Base-by-base conservation (phyloP, 2,329 filamentous ascomycete species). In the Scedosporium aurantiacum region DNA sequence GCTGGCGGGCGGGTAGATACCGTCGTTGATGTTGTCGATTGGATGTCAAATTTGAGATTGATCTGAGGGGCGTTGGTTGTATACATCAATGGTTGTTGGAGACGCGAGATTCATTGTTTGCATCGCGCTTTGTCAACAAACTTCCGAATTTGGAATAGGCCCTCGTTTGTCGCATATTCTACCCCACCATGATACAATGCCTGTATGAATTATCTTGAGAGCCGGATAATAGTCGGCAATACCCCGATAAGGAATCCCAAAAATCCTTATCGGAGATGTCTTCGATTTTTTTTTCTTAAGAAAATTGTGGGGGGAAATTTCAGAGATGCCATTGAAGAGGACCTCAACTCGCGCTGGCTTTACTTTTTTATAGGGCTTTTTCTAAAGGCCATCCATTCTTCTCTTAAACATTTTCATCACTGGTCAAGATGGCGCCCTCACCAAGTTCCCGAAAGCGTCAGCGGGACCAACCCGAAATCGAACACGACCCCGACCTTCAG, bases 391-490 rank as follows among this genome's bases (percentile, higher is more conserved):
- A 32, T 27, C 23, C 32, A 23, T 28, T 50, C 41, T 56, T 58
- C 18, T 55, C 14, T 14, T 14, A 37, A n/a, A 21, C 27, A 43
- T 23, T 25, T 21, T 50, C 21, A 54, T 27, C 12, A 18, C 4
- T 18, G 37, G 68, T 59, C 41, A 75, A 73, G 71, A 63, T 54
- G 57, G 66, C 66, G n/a, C 60, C 65, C 37, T 61, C 66, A 54
- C 68, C 67, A 32, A 70, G 71, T 60, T 68, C 72, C 27, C 70
- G 71, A 41, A 76, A 76, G 64, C 71, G 74, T 55, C 66, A 71
- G 41, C 69, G 70, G 57, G 66, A 71, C 21, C 71, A 72, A 43
- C 66, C 71, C 10, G 71, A 71, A 23, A 64, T 68, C n/a, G 74
- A 74, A 72, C n/a, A n/a, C n/a, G 45, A 63, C 66, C 52, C 65